A percentile compares a stretch with the other conserved stretches of the same genome.
These are phyloP conservation scores for Backusella circina DNA, from an alignment of 192 early-diverging fungal genomes.

Conservation along the genomic window DNA sequence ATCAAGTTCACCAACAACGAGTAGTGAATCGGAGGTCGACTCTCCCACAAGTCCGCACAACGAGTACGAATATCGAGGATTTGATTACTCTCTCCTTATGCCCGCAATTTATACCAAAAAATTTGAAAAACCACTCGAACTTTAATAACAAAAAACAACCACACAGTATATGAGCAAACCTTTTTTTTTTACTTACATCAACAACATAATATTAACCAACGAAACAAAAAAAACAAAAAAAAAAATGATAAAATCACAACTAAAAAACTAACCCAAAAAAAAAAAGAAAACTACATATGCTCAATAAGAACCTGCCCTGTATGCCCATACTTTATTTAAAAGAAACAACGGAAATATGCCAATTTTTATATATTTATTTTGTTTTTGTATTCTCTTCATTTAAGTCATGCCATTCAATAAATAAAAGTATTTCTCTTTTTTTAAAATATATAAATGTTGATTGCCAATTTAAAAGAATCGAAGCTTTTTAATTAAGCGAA, in stretches of 20 bases:
- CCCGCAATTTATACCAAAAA: not conserved
- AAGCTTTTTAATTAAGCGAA: not conserved
- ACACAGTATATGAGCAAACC: not conserved
- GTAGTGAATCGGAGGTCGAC: conserved; percentile 7
- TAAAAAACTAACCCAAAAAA: not conserved
- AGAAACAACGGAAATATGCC: not conserved
- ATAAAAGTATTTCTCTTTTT: not conserved
- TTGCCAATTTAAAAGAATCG: not conserved
- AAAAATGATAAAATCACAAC: not conserved
- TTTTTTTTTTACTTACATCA: not conserved
- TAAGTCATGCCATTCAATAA: not conserved
- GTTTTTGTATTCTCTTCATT: not conserved
- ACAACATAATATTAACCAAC: not conserved
- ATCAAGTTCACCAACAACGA: conserved; percentile 8
- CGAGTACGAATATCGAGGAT: not conserved
- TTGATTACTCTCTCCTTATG: not conserved
- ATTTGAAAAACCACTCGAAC: not conserved
- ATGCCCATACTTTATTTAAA: not conserved
- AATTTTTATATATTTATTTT: not conserved
- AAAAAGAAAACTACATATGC: not conserved
- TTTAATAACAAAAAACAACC: not conserved
- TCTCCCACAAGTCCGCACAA: not conserved
- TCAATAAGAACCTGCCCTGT: not conserved
- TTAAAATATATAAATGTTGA: not conserved
- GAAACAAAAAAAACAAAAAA: not conserved